Evolutionary conservation across 129 eudicot species (phyloP).

Genomic region (Heracleum sosnowskyi): DNA sequence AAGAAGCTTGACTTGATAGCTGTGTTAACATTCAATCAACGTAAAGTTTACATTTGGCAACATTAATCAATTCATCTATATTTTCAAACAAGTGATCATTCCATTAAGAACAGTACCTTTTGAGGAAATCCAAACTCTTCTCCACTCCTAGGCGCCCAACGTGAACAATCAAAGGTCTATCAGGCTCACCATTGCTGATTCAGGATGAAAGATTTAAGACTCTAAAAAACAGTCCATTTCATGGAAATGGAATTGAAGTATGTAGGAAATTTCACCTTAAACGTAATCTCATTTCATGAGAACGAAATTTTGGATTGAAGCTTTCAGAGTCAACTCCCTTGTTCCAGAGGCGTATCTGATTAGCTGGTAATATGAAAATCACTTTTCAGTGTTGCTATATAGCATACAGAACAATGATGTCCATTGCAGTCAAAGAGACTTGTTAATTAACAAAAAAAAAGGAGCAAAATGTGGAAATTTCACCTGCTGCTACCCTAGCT

Average conservation of each 20-base stretch:
- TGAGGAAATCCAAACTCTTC: constrained; percentile 85
- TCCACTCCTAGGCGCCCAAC: constrained; percentile 91
- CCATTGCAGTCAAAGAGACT: neutral
- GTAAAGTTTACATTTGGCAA: neutral
- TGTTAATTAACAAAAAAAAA: neutral
- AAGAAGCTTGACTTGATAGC: neutral
- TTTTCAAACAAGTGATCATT: neutral
- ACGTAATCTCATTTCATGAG: constrained; percentile 79
- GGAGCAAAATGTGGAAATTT: constrained; percentile 5
- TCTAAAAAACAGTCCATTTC: neutral
- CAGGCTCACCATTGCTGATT: constrained; percentile 83
- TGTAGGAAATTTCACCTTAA: constrained; percentile 44
- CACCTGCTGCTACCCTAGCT: constrained; percentile 87
- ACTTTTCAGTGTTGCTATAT: neutral
- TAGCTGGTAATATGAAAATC: constrained; percentile 38
- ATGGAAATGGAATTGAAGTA: neutral
- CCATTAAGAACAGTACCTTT: constrained; percentile 36
- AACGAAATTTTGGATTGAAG: constrained; percentile 77
- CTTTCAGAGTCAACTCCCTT: constrained; percentile 99
- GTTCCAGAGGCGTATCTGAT: constrained; percentile 89
- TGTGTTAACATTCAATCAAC: neutral
- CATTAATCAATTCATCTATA: neutral
- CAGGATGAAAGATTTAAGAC: constrained; percentile 14
- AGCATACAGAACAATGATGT: neutral
- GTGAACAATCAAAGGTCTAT: constrained; percentile 77